phyloP scores from a whole-genome alignment of 495 filamentous ascomycete species.

The Apiosordaria backusii region DNA sequence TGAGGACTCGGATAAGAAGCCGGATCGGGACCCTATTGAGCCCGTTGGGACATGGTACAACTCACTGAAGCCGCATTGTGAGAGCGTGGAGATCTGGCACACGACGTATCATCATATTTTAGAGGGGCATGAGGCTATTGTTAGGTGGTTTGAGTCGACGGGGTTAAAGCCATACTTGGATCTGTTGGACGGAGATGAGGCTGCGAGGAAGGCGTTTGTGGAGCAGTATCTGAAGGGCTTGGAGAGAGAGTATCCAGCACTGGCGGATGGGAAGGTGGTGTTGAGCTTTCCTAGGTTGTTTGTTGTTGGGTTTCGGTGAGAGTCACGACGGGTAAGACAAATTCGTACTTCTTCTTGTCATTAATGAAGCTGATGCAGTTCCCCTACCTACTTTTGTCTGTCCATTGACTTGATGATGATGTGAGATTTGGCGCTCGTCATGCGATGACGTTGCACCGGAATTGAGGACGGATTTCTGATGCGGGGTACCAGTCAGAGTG shows the following conservation, averaged over 20 bases:
- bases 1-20: conserved; percentile 10
- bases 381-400: background rate
- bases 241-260: conserved; percentile 8
- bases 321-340: background rate
- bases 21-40: conserved; percentile 49
- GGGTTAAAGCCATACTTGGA: conserved; percentile 50
- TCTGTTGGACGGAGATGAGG: conserved; percentile 1
- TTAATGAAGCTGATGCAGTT: too few species aligned
- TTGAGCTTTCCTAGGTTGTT: conserved; percentile 18
- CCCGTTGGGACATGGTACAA: conserved; percentile 45
- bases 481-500: background rate
- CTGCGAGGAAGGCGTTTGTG: conserved; percentile 8
- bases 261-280: conserved; percentile 16
- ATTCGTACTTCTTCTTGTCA: too few species aligned
- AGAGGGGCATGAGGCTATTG: conserved; percentile 42
- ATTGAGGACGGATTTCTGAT: conserved; percentile 2
- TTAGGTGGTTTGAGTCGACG: conserved; percentile 57
- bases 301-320: conserved; percentile 14
- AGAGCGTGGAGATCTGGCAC: conserved; percentile 47
- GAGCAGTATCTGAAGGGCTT: conserved; percentile 7
- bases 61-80: conserved; percentile 40
- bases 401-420: background rate
- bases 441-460: background rate
- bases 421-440: background rate
- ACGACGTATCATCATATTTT: conserved; percentile 52